These are phyloP conservation scores for Plectosphaerella sp. DNA, from an alignment of 2,329 filamentous ascomycete genomes.

Conservation along the genomic window DNA sequence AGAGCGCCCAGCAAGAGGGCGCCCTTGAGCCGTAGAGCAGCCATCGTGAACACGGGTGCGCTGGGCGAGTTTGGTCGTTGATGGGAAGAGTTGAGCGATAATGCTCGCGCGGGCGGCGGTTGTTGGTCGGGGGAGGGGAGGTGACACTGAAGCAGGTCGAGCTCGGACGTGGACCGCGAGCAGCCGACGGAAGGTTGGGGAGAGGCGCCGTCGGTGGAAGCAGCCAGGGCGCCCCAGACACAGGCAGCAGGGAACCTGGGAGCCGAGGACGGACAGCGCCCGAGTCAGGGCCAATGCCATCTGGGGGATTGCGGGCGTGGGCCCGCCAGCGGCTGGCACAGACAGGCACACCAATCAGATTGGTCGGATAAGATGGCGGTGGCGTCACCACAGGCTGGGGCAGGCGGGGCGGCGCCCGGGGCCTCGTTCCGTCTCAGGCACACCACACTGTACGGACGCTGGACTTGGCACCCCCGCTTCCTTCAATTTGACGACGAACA, in stretches of 20 bases:
- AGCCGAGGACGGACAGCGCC: neutral
- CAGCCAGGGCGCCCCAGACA: neutral
- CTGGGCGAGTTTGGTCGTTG: neutral
- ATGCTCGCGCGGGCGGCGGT: neutral
- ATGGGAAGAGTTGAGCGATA: neutral
- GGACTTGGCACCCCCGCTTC: too few relatives aligned
- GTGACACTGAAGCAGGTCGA: neutral
- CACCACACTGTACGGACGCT: too few relatives aligned
- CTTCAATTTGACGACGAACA: too few relatives aligned
- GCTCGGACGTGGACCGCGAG: neutral
- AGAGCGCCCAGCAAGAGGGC: conserved; percentile 32
- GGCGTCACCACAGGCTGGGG: neutral
- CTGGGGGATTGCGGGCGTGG: too few relatives aligned
- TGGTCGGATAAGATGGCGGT: neutral
- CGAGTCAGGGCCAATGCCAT: too few relatives aligned
- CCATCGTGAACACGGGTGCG: conserved; percentile 25
- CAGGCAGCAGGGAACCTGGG: neutral
- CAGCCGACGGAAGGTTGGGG: neutral
- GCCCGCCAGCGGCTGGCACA: neutral
- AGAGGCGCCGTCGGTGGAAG: neutral
- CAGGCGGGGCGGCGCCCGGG: too few relatives aligned
- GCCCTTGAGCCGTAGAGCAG: conserved; percentile 28
- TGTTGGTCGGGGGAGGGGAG: neutral
- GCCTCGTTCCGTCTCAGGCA: too few relatives aligned
- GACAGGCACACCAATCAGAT: neutral